Conservation (phyloP, 805 yeast genomes). For the Metschnikowia rubicola region DNA sequence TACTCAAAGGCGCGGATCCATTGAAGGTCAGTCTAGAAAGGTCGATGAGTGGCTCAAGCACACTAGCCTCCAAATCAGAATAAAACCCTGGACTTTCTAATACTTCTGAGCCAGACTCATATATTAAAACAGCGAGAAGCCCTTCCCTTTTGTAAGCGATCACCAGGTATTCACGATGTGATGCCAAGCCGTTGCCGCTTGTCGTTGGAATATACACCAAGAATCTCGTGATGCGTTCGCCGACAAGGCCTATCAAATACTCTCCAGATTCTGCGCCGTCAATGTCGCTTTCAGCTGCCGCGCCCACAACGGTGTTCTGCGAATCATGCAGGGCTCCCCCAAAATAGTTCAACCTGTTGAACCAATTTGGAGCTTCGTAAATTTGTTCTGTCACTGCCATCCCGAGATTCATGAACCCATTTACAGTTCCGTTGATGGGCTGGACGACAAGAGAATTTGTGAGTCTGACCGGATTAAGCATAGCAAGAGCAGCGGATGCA, state of each 20-base stretch:
- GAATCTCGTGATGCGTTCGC: conserved; percentile 21
- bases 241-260: conserved; percentile 25
- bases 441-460: conserved; percentile 36
- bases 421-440: conserved; percentile 37
- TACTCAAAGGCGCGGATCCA: conserved; percentile 14
- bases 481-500: conserved; percentile 23
- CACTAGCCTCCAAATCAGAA: conserved; percentile 13
- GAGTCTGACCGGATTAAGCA: conserved; percentile 32
- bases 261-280: conserved; percentile 13
- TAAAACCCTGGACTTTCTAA: conserved; percentile 27
- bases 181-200: neutral
- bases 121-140: conserved; percentile 24
- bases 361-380: conserved; percentile 14
- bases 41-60: conserved; percentile 25
- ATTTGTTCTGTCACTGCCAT: conserved; percentile 15
- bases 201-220: conserved; percentile 24
- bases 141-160: conserved; percentile 27
- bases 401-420: conserved; percentile 29
- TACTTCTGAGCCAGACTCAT: conserved; percentile 25
- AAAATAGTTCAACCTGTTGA: conserved; percentile 2
- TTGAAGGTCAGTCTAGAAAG: conserved; percentile 3
- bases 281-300: neutral
- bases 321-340: neutral
- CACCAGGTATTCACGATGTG: conserved; percentile 27
- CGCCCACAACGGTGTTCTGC: neutral